Evolutionary conservation across 345 rosid species (phyloP).

Genomic region (Trapa incisa): DNA sequence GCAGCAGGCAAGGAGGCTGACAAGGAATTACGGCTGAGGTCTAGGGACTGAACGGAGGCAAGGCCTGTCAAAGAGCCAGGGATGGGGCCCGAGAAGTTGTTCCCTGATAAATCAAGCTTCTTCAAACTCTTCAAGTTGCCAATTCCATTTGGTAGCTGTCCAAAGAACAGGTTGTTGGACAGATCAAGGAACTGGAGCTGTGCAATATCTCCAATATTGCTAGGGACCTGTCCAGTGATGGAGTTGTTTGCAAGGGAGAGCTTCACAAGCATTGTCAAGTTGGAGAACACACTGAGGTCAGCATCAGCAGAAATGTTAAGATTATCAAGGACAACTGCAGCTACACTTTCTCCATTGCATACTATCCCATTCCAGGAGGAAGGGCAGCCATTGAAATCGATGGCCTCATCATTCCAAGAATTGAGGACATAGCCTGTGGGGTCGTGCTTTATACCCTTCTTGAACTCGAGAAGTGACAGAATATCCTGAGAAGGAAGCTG

Average conservation of each 20-base stretch:
- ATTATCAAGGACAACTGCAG: constrained; percentile 75
- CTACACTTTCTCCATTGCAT: constrained; percentile 83
- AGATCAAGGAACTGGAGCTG: constrained; percentile 72
- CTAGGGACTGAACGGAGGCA: constrained; percentile 61
- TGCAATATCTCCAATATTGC: constrained; percentile 44
- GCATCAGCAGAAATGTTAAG: constrained; percentile 64
- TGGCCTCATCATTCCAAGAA: constrained; percentile 96
- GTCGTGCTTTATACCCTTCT: constrained; percentile 91
- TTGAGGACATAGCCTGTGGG: constrained; percentile 88
- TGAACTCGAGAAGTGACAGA: constrained; percentile 81
- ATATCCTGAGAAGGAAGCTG: constrained; percentile 98
- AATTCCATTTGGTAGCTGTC: constrained; percentile 44
- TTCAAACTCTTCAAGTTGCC: constrained; percentile 50
- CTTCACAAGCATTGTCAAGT: constrained; percentile 77
- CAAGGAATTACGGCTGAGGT: constrained; percentile 71
- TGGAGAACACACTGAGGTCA: constrained; percentile 67
- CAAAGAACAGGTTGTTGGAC: constrained; percentile 65
- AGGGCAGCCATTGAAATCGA: constrained; percentile 92
- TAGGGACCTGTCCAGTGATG: constrained; percentile 57
- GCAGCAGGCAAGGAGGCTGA: constrained; percentile 60
- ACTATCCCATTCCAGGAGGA: constrained; percentile 93
- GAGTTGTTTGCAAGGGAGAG: constrained; percentile 91
- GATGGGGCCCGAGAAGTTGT: constrained; percentile 76
- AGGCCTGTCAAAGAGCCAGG: constrained; percentile 65
- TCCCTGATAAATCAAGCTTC: constrained; percentile 75